A percentile compares a stretch with the other conserved stretches of the same genome.
phyloP scores from a whole-genome alignment of 805 yeast species.

The Starmerella floris region DNA sequence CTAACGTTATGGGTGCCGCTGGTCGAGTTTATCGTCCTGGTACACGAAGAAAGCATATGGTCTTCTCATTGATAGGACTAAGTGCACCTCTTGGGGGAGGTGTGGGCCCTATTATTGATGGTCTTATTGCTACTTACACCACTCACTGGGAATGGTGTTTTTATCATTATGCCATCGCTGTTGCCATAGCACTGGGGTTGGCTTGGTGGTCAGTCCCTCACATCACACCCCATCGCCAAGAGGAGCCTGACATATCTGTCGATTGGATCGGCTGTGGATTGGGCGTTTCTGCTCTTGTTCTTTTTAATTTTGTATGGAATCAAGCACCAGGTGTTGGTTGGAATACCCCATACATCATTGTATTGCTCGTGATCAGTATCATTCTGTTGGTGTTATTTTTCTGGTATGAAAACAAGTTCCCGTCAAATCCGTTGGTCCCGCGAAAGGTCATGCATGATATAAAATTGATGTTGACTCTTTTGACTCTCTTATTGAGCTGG shows the following conservation, averaged over 20 bases:
- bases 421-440: constrained; percentile 50
- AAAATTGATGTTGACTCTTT: constrained; percentile 34
- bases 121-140: constrained; percentile 17
- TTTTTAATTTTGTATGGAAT: constrained; percentile 58
- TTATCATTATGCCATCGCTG: constrained; percentile 33
- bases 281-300: constrained; percentile 49
- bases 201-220: constrained; percentile 17
- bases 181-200: constrained; percentile 5
- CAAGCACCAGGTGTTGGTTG: constrained; percentile 67
- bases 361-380: constrained; percentile 46
- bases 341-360: constrained; percentile 42
- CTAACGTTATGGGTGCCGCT: constrained; percentile 47
- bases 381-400: constrained; percentile 32
- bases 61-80: constrained; percentile 46
- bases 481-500: constrained; percentile 54
- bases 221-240: constrained; percentile 11
- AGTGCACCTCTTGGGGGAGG: constrained; percentile 52
- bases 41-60: constrained; percentile 36
- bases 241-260: constrained; percentile 25
- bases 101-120: constrained; percentile 38
- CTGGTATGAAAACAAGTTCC: constrained; percentile 33
- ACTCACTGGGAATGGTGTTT: constrained; percentile 27
- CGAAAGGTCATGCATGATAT: constrained; percentile 20
- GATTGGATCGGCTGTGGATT: constrained; percentile 44
- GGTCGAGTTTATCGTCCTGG: constrained; percentile 27